These are phyloP conservation scores for Cyberlindnera mycetangii DNA, from an alignment of 805 yeast genomes.

Conservation along the genomic window DNA sequence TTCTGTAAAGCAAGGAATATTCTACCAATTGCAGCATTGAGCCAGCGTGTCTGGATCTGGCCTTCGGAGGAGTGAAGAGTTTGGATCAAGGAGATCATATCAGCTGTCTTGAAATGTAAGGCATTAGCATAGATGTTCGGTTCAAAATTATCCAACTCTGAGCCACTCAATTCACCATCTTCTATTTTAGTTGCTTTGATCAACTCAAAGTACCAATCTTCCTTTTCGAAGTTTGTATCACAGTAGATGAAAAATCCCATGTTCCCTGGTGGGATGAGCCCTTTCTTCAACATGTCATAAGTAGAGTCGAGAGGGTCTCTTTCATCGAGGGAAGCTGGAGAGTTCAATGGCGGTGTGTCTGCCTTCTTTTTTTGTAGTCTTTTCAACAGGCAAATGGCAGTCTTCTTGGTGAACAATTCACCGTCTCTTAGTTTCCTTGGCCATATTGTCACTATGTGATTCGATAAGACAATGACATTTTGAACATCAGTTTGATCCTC, in stretches of 20 bases:
- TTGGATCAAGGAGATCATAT: constrained; percentile 72
- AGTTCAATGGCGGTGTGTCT: constrained; percentile 33
- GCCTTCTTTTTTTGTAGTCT: constrained; percentile 34
- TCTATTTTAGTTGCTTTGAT: constrained; percentile 67
- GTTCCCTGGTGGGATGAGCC: constrained; percentile 30
- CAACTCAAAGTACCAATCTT: constrained; percentile 88
- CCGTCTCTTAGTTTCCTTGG: constrained; percentile 75
- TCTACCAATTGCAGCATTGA: constrained; percentile 85
- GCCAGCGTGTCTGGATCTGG: constrained; percentile 82
- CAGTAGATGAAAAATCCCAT: constrained; percentile 60
- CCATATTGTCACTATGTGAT: constrained; percentile 77
- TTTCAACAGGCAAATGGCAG: constrained; percentile 72
- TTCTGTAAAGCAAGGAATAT: constrained; percentile 72
- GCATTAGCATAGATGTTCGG: constrained; percentile 71
- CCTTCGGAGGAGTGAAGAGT: constrained; percentile 79
- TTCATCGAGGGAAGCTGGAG: constrained; percentile 25
- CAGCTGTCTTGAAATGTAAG: constrained; percentile 64
- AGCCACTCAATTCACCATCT: constrained; percentile 17
- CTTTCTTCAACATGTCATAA: constrained; percentile 23
- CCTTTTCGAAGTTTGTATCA: constrained; percentile 79
- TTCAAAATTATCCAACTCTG: constrained; percentile 38
- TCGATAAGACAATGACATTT: constrained; percentile 75
- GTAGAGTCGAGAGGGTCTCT: constrained; percentile 18
- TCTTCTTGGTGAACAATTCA: constrained; percentile 73
- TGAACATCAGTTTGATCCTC: constrained; percentile 61